These are phyloP conservation scores for Trichomonascaceae sp. DNA, from an alignment of 1,139 yeast genomes.

Conservation along the genomic window DNA sequence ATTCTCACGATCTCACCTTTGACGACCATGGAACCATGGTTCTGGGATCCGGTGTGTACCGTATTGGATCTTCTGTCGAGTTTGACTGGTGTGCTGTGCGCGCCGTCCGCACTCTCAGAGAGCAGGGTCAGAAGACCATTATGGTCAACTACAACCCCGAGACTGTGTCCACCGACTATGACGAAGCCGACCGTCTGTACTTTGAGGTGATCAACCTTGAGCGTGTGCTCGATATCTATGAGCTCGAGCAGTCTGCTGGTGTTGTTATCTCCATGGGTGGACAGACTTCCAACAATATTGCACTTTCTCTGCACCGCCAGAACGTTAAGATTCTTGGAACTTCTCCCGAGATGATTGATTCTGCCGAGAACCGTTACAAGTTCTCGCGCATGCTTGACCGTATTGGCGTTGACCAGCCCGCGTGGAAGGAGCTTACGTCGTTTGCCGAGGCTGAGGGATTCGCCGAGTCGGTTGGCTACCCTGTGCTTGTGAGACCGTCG, in stretches of 20 bases:
- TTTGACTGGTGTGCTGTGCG: slow-evolving; percentile 96
- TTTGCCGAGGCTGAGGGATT: slow-evolving; percentile 86
- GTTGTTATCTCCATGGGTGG: slow-evolving; percentile 98
- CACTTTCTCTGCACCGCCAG: slow-evolving; percentile 84
- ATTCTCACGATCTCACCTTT: slow-evolving; percentile 71
- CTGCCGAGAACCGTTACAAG: slow-evolving; percentile 96
- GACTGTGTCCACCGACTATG: slow-evolving; percentile 96
- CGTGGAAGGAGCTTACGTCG: slow-evolving; percentile 96
- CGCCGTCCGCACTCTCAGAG: slow-evolving; percentile 89
- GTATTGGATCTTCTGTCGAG: slow-evolving; percentile 91
- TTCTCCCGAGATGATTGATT: slow-evolving; percentile 95
- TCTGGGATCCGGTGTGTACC: slow-evolving; percentile 85
- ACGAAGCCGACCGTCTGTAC: slow-evolving; percentile 94
- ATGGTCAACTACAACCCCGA: slow-evolving; percentile 98
- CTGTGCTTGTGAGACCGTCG: slow-evolving; percentile 95
- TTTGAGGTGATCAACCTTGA: slow-evolving; percentile 93
- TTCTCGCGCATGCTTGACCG: slow-evolving; percentile 95
- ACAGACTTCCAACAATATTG: slow-evolving; percentile 95
- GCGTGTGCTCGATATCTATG: slow-evolving; percentile 91
- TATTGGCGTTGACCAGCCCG: slow-evolving; percentile 97
- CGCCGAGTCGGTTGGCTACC: slow-evolving; percentile 85
- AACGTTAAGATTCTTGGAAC: slow-evolving; percentile 94
- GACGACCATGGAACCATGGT: slow-evolving; percentile 85
- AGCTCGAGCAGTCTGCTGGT: slow-evolving; percentile 81
- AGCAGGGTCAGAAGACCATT: slow-evolving; percentile 76